Evolutionary conservation across 2,329 filamentous ascomycete species (phyloP).

Genomic region (Neonectria sp.): DNA sequence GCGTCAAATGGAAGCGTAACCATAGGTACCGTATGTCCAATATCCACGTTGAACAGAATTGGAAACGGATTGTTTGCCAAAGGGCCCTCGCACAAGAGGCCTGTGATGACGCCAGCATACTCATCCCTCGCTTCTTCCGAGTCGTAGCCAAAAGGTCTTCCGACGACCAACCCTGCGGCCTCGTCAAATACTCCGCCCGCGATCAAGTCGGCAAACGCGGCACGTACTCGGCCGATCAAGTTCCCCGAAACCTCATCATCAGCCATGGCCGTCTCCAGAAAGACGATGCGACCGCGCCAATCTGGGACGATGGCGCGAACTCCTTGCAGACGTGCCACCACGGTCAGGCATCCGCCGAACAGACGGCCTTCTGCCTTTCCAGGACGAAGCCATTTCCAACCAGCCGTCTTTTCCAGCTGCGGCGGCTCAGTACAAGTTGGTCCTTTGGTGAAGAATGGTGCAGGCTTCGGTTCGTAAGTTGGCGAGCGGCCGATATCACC

Average conservation of each 20-base stretch:
- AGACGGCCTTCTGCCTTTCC: conserved; percentile 58
- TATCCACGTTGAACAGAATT: conserved; percentile 59
- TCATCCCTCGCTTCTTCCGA: conserved; percentile 45
- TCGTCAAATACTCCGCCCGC: conserved; percentile 59
- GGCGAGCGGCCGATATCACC: conserved; percentile 52
- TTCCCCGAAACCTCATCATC: conserved; percentile 46
- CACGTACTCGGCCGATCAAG: conserved; percentile 48
- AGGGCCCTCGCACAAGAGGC: conserved; percentile 53
- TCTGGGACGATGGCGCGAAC: conserved; percentile 53
- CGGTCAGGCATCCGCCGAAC: conserved; percentile 59
- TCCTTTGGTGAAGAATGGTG: conserved; percentile 40
- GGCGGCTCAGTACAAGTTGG: conserved; percentile 45
- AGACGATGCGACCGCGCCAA: conserved; percentile 57
- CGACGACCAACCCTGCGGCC: conserved; percentile 58
- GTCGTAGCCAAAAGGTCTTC: conserved; percentile 59
- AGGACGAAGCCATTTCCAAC: conserved; percentile 56
- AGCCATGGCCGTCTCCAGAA: conserved; percentile 58
- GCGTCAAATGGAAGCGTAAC: conserved; percentile 59
- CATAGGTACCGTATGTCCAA: conserved; percentile 60
- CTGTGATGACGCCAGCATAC: conserved; percentile 51
- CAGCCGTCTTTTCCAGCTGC: conserved; percentile 47
- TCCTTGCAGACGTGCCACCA: conserved; percentile 56
- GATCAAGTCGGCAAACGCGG: conserved; percentile 58
- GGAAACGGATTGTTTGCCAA: conserved; percentile 54
- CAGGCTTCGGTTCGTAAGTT: conserved; percentile 48